Base-by-base conservation (phyloP, 768 basidiomycete genomes). In the Arthromyces matolae region DNA sequence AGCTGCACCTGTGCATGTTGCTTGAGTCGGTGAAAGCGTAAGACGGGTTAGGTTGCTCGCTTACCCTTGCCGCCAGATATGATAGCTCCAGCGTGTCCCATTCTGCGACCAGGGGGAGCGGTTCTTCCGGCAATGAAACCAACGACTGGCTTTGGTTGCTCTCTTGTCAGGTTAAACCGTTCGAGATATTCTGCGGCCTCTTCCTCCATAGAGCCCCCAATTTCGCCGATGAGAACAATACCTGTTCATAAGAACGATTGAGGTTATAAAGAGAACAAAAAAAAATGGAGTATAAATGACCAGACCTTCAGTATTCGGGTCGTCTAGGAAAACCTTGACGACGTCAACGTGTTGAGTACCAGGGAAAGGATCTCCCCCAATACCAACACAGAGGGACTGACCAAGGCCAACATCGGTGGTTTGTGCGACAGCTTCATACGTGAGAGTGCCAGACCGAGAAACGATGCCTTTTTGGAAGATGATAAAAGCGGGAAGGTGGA, bases 161-260 rank as follows among this genome's bases (percentile, higher is more conserved):
- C 68, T 44, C 89, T 80, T 22, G 86, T 92, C 71, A 91, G 89
- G 77, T 99, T 99, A 75, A 89, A 86, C 67, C 80, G 77, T 64
- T 89, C 88, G 46, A 99, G 75, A 70, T 95, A 98, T 58, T 93
- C 96, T 5, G 96, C 96, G 6, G 96, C 96, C 55, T 98, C 95
- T 68, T 99, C 96, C 71, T 99, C 96, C 95, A 97, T 96, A 7
- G 91, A 87, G 18, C 96, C 96, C 54, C 96, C 96, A 58, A 99
- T 99, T 72, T 99, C 96, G 51, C 96, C 96, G 59, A 99, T 99
- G 53, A 98, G 75, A 53, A 99, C 95, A 55, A 99, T 94, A 58
- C 94, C 90, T 92, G 33, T 18, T 10, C 2, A 16, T 23, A 2
- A 6, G 6, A 5, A 16, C 20, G 2, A 23, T 41, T n/a, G 8